These are phyloP conservation scores for Pythium periplocum DNA, from an alignment of 352 stramenopile species.

Conservation along the genomic window DNA sequence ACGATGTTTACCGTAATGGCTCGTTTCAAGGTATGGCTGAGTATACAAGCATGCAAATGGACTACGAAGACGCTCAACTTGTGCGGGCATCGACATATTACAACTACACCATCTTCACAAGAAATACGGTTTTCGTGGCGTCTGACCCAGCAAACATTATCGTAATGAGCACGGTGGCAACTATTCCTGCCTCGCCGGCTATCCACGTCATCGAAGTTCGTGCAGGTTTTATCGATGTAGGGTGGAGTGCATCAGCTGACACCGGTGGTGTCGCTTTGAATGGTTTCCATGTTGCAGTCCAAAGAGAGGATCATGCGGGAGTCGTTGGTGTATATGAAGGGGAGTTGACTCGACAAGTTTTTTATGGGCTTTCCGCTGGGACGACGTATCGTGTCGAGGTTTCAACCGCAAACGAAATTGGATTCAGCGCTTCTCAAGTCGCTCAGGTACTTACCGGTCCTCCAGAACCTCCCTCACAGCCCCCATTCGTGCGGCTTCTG, in stretches of 20 bases:
- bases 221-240: conserved; percentile 22
- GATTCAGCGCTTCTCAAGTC: conserved; percentile 10
- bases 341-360: conserved; percentile 1
- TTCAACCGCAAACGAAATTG: conserved; percentile 23
- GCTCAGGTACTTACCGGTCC: conserved; percentile 15
- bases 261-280: conserved; percentile 22
- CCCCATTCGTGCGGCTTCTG: conserved; percentile 16
- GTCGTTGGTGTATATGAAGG: conserved; percentile 21
- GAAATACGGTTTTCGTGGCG: conserved; percentile 15
- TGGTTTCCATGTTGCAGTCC: background rate
- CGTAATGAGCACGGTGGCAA: conserved; percentile 17
- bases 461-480: conserved; percentile 21
- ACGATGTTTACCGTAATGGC: conserved; percentile 33
- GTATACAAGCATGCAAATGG: background rate
- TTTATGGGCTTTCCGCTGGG: conserved; percentile 28
- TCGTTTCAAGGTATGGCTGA: conserved; percentile 6
- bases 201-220: conserved; percentile 15
- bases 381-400: conserved; percentile 26
- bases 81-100: conserved; percentile 28
- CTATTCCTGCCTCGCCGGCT: conserved; percentile 13
- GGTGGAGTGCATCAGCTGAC: conserved; percentile 21
- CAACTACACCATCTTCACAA: conserved; percentile 32
- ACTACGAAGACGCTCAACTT: conserved; percentile 24
- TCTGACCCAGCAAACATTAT: conserved; percentile 6
- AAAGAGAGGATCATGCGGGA: background rate